These are phyloP conservation scores for Aspergillus ellipticus DNA, from an alignment of 495 filamentous ascomycete species.

Conservation along the genomic window DNA sequence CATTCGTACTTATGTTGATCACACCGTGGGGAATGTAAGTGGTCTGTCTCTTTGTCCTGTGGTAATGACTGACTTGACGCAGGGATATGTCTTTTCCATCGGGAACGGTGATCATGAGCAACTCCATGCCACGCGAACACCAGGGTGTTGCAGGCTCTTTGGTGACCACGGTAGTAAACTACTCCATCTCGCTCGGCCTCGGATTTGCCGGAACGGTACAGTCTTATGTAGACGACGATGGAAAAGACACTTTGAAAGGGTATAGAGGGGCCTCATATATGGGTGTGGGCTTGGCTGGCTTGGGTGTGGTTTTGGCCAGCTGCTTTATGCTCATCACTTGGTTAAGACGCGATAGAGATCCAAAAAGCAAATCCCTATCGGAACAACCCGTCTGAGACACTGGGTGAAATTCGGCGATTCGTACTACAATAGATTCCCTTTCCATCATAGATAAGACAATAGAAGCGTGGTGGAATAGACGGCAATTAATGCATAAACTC, in stretches of 20 bases:
- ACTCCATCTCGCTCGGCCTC: conserved; percentile 42
- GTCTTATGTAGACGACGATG: conserved; percentile 30
- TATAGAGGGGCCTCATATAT: conserved; percentile 26
- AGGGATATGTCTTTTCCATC: conserved; percentile 52
- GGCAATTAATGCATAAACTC: neutral
- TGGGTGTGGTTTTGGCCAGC: neutral
- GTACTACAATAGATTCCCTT: neutral
- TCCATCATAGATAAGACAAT: neutral
- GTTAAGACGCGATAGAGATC: neutral
- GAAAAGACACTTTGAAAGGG: conserved; percentile 30
- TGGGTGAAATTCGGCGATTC: neutral
- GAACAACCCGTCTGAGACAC: neutral
- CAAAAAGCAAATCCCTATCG: neutral
- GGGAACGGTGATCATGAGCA: conserved; percentile 38
- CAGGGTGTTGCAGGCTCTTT: conserved; percentile 44
- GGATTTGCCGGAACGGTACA: conserved; percentile 47
- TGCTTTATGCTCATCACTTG: neutral
- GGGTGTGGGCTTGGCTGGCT: neutral
- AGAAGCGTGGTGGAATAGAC: neutral
- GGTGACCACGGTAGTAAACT: conserved; percentile 43
- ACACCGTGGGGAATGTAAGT: neutral
- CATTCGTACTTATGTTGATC: neutral
- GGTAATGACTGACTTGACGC: neutral
- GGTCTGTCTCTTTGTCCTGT: neutral
- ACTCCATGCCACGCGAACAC: conserved; percentile 34